These are phyloP conservation scores for Cajanus cajan DNA, from an alignment of 306 rosid species.

Conservation along the genomic window DNA sequence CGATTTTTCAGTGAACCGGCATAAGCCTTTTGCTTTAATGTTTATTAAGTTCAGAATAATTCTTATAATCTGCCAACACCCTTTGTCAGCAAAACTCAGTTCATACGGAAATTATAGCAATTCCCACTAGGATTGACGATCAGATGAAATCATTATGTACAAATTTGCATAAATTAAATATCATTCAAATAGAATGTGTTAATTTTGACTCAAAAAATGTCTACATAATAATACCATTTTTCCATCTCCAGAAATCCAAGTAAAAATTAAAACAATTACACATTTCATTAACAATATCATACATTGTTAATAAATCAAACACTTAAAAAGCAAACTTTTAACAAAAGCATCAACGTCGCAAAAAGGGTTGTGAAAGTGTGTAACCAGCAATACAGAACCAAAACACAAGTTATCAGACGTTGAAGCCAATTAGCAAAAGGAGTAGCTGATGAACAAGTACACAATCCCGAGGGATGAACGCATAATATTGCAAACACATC, in stretches of 20 bases:
- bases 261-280: too few species aligned
- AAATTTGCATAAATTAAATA: background rate
- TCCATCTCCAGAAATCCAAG: background rate
- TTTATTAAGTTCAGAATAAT: slow-evolving; percentile 36
- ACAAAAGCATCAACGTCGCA: too few species aligned
- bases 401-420: slow-evolving; percentile 6
- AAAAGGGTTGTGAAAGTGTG: too few species aligned
- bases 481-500: slow-evolving; percentile 13
- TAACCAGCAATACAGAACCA: slow-evolving; percentile 14
- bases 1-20: slow-evolving; percentile 30
- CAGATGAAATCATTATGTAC: background rate
- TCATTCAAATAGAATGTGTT: background rate
- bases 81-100: background rate
- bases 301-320: too few species aligned
- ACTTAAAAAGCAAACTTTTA: too few species aligned
- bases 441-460: slow-evolving; percentile 3
- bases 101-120: background rate
- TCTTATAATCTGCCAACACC: slow-evolving; percentile 33
- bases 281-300: too few species aligned
- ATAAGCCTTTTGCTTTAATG: slow-evolving; percentile 36
- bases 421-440: slow-evolving; percentile 11
- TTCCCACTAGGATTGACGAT: background rate
- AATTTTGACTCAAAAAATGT: background rate
- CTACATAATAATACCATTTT: background rate
- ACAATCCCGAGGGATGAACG: slow-evolving; percentile 13